Evolutionary conservation across 768 basidiomycete genomes (phyloP).

Genomic region (Termitomyces sp.): DNA sequence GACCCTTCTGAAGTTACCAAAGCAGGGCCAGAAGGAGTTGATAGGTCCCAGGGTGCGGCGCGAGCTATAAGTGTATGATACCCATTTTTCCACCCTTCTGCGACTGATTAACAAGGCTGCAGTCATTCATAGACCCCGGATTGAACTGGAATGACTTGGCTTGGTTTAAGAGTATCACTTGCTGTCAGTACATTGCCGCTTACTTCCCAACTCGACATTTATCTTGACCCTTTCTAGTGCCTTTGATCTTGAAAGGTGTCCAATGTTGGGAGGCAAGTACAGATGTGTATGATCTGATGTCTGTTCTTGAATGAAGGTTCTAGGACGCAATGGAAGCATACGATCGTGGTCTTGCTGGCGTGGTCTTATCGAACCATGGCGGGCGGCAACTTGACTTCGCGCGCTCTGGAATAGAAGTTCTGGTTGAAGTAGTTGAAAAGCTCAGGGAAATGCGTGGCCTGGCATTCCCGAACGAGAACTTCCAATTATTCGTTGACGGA

Average conservation of each 20-base stretch:
- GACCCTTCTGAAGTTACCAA: conserved; percentile 53
- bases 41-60: conserved; percentile 88
- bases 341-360: conserved; percentile 64
- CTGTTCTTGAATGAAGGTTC: not conserved
- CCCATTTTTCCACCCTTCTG: not conserved
- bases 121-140: conserved; percentile 94
- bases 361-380: conserved; percentile 86
- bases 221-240: conserved; percentile 47
- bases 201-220: conserved; percentile 26
- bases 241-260: conserved; percentile 86
- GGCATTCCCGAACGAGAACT: conserved; percentile 68
- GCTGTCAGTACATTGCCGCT: conserved; percentile 28
- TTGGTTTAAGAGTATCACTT: conserved; percentile 79
- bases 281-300: not conserved
- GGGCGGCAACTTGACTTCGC: conserved; percentile 76
- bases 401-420: conserved; percentile 85
- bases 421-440: conserved; percentile 76
- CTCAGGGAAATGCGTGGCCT: conserved; percentile 63
- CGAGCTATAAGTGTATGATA: conserved; percentile 79
- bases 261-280: conserved; percentile 68
- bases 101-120: not conserved
- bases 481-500: conserved; percentile 91
- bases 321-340: conserved; percentile 83
- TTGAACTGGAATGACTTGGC: conserved; percentile 80
- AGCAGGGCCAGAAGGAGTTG: conserved; percentile 49